Evolutionary conservation across 2,329 filamentous ascomycete genomes (phyloP).

Genomic region (Cercospora canescens): DNA sequence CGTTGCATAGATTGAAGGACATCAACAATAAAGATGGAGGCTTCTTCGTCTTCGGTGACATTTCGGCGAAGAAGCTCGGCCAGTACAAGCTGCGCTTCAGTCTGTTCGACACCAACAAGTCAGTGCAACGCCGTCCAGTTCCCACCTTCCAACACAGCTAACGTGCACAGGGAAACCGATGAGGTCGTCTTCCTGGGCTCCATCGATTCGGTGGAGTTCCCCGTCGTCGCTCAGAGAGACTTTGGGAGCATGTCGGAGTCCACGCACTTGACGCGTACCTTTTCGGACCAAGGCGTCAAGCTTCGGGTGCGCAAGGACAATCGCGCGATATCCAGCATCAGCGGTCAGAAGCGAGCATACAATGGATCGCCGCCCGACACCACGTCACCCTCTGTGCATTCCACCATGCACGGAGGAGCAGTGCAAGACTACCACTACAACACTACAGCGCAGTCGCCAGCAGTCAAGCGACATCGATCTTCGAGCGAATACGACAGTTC

Average conservation of each 20-base stretch:
- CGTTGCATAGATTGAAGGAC: slow-evolving; percentile 79
- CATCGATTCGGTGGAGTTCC: slow-evolving; percentile 67
- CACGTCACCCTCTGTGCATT: slow-evolving; percentile 19
- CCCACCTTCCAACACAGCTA: neutral
- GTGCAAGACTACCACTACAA: slow-evolving; percentile 25
- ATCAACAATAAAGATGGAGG: slow-evolving; percentile 60
- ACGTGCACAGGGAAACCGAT: slow-evolving; percentile 30
- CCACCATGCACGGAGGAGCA: slow-evolving; percentile 19
- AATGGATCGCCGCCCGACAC: slow-evolving; percentile 23
- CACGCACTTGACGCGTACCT: slow-evolving; percentile 75
- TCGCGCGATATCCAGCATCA: slow-evolving; percentile 41
- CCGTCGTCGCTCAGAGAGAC: slow-evolving; percentile 55
- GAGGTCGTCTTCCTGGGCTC: slow-evolving; percentile 54
- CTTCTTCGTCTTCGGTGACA: slow-evolving; percentile 88
- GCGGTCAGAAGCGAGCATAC: slow-evolving; percentile 23
- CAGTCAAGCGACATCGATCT: slow-evolving; percentile 29
- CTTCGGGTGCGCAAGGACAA: slow-evolving; percentile 82
- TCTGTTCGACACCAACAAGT: slow-evolving; percentile 71
- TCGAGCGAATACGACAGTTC: slow-evolving; percentile 29
- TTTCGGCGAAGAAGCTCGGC: slow-evolving; percentile 76
- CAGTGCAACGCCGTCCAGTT: slow-evolving; percentile 30
- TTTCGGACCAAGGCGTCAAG: slow-evolving; percentile 84
- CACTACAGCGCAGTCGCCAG: slow-evolving; percentile 19
- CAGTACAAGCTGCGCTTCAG: slow-evolving; percentile 73
- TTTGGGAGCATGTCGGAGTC: slow-evolving; percentile 81